phyloP scores from a whole-genome alignment of 345 rosid species.

The Pistacia integerrima region DNA sequence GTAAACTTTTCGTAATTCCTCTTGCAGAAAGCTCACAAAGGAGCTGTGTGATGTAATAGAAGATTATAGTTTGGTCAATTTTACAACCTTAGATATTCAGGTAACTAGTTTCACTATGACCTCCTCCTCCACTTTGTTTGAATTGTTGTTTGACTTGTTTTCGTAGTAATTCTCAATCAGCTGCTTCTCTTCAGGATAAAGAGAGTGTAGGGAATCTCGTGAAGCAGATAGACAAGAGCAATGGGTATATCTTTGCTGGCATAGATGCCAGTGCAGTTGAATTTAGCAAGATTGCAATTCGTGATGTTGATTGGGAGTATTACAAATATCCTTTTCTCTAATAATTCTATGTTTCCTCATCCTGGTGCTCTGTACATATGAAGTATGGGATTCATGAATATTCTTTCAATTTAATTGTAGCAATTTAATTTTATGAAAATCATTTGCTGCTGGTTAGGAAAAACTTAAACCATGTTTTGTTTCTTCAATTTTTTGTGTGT shows the following conservation, averaged over 20 bases:
- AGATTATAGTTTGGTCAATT: conserved; percentile 66
- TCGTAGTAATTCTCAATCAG: conserved; percentile 1
- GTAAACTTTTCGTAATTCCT: conserved; percentile 10
- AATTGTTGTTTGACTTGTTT: conserved; percentile 7
- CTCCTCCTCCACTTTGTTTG: not conserved
- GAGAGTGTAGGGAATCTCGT: conserved; percentile 83
- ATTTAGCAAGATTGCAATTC: conserved; percentile 88
- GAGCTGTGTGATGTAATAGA: conserved; percentile 77
- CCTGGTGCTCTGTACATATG: not conserved
- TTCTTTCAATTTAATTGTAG: not conserved
- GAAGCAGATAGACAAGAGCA: conserved; percentile 80
- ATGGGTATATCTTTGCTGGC: conserved; percentile 82
- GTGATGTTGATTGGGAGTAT: conserved; percentile 82
- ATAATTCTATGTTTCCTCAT: not conserved
- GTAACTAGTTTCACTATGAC: conserved; percentile 26
- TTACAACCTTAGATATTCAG: conserved; percentile 90
- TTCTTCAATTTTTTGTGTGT: too few species aligned
- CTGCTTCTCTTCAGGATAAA: conserved; percentile 60
- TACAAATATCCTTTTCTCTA: conserved; percentile 74
- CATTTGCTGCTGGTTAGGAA: too few species aligned
- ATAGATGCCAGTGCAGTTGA: conserved; percentile 84
- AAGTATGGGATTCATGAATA: not conserved
- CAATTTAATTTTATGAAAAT: not conserved
- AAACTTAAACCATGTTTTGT: too few species aligned
- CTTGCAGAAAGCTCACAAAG: conserved; percentile 76